These are phyloP conservation scores for Schrenkiella parvula DNA, from an alignment of 345 rosid genomes.

Conservation along the genomic window DNA sequence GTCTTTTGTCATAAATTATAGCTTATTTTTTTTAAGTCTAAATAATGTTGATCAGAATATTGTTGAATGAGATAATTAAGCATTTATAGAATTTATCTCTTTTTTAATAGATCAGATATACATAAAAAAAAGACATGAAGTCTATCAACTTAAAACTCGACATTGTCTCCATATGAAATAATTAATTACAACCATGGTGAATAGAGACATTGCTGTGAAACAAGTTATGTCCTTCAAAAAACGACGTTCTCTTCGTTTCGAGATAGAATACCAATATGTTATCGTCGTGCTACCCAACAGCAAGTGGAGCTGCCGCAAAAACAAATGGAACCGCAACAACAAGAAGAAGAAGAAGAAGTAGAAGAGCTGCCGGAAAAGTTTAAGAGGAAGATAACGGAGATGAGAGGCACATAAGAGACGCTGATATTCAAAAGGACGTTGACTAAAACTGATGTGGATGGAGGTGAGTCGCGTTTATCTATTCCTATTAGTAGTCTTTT, in stretches of 20 bases:
- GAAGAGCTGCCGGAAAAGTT: not conserved
- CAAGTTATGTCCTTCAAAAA: not conserved
- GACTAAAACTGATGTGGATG: not conserved
- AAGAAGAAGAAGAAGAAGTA: too few relatives aligned
- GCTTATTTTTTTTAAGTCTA: not conserved
- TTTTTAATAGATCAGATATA: not conserved
- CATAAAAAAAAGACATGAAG: not conserved
- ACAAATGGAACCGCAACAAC: not conserved
- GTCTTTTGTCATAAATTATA: not conserved
- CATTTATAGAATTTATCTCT: not conserved
- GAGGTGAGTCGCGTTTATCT: not conserved
- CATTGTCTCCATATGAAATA: not conserved
- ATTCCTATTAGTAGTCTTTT: not conserved
- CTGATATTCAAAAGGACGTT: not conserved
- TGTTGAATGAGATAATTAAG: not conserved
- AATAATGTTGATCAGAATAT: not conserved
- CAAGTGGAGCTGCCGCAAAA: too few relatives aligned
- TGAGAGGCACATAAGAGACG: constrained; percentile 3
- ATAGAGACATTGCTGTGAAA: not conserved
- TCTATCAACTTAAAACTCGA: not conserved
- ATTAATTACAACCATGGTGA: not conserved
- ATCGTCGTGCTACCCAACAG: too few relatives aligned
- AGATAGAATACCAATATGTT: too few relatives aligned
- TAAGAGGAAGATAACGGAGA: not conserved
- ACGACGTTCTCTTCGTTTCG: not conserved